These are phyloP conservation scores for Brasenia schreberi DNA, from an alignment of 164 flowering plant genomes.

Conservation along the genomic window DNA sequence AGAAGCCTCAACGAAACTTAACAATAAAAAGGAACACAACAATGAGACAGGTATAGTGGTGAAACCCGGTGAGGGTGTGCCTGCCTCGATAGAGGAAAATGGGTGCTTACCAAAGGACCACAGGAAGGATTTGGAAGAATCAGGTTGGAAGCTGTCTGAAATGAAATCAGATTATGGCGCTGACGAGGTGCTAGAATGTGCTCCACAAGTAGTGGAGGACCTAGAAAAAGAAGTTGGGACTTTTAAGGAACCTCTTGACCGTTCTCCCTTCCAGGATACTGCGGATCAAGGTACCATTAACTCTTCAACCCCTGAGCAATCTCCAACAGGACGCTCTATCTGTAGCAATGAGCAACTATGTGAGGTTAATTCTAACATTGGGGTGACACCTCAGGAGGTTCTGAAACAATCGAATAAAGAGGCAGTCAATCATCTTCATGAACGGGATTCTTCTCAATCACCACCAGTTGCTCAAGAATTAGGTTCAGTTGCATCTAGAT, in stretches of 20 bases:
- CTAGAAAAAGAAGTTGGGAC: constrained; percentile 58
- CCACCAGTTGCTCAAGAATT: constrained; percentile 38
- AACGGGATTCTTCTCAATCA: constrained; percentile 29
- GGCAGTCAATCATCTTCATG: constrained; percentile 4
- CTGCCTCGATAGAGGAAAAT: not conserved
- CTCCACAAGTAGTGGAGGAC: constrained; percentile 68
- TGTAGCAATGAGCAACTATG: not conserved
- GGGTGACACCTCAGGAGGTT: not conserved
- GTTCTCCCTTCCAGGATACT: constrained; percentile 44
- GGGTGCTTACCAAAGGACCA: not conserved
- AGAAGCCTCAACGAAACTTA: not conserved
- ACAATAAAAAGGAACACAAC: constrained; percentile 11
- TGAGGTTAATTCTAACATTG: not conserved
- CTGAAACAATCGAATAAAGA: not conserved
- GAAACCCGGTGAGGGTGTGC: not conserved
- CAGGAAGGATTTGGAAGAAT: constrained; percentile 9
- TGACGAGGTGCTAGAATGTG: constrained; percentile 39
- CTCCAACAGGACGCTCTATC: not conserved
- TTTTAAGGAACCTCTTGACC: constrained; percentile 37
- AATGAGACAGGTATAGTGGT: constrained; percentile 10
- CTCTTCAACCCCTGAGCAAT: not conserved
- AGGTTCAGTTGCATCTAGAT: constrained; percentile 14
- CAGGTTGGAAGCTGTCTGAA: constrained; percentile 22
- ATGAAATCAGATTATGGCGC: constrained; percentile 56
- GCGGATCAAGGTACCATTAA: constrained; percentile 19